These are phyloP conservation scores for Nakazawaea ambrosiae DNA, from an alignment of 805 yeast genomes.

Conservation along the genomic window DNA sequence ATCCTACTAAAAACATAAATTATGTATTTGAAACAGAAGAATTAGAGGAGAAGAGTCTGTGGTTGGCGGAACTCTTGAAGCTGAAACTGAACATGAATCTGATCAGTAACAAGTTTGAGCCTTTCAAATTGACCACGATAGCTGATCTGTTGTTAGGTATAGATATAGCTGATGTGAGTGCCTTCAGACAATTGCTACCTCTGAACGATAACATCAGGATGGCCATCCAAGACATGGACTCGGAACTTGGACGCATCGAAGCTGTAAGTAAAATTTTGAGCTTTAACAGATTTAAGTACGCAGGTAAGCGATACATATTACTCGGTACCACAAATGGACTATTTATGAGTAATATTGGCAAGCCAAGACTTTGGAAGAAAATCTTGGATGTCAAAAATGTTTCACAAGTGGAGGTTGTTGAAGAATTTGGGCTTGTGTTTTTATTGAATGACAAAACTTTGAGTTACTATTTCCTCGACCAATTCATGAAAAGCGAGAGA, in stretches of 20 bases:
- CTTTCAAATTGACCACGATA: conserved; percentile 45
- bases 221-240: neutral
- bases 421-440: conserved; percentile 47
- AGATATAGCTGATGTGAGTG: conserved; percentile 43
- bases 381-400: conserved; percentile 47
- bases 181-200: conserved; percentile 30
- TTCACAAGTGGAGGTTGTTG: conserved; percentile 53
- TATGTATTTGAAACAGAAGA: conserved; percentile 40
- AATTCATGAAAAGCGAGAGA: conserved; percentile 47
- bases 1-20: conserved; percentile 49
- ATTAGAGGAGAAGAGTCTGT: conserved; percentile 4
- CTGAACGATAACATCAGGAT: conserved; percentile 1
- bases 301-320: conserved; percentile 38
- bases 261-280: conserved; percentile 34
- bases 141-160: conserved; percentile 60
- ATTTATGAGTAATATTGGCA: conserved; percentile 38
- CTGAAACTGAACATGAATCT: conserved; percentile 13
- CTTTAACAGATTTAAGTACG: conserved; percentile 36
- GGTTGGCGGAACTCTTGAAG: conserved; percentile 3
- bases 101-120: conserved; percentile 33
- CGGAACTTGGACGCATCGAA: conserved; percentile 3
- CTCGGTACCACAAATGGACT: conserved; percentile 63
- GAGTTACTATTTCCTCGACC: conserved; percentile 56
- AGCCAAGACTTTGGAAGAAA: conserved; percentile 46
- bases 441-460: conserved; percentile 53